Evolutionary conservation across 2,329 filamentous ascomycete species (phyloP), one percentile per base, ranked within the genome.

Genomic region (Cercospora zeae-maydis): DNA sequence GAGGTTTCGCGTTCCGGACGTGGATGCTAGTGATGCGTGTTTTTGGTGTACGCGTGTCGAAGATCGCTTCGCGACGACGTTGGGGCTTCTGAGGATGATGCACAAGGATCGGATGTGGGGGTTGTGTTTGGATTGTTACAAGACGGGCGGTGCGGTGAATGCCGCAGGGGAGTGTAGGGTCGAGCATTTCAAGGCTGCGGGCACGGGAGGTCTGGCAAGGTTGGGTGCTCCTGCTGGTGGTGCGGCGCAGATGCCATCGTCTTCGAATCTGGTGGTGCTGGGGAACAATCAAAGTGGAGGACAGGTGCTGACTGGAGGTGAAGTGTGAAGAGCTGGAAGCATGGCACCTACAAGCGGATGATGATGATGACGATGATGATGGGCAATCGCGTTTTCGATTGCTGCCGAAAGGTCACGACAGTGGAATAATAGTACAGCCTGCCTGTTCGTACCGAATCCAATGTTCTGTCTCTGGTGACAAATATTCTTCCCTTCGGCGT

Each of bases 71-170:
- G 65, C 42, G 1, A 57, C 54, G 21, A 62, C 65, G 13, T 14
- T 73, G 49, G 55, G 58, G 13, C 11, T 69, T 9, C 67, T 72
- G 52, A 65, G 63, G 59, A 53, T 60, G 39, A 54, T 69, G 63
- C 70, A 72, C 21, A 59, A 57, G 36, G 66, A 68, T 19, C 59
- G 70, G n/a, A 52, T 74, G 19, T 73, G 71, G 71, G 72, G 71
- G 8, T 34, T 73, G 36, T 74, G 72, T 59, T 61, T 73, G 58
- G 72, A 74, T 51, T 74, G 72, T 57, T 72, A 71, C 60, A 68
- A 65, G 47, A 63, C 62, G 30, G 67, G 66, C 5, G 67, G 31
- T 4, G 56, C 66, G 1, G 16, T 66, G 36, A 64, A 65, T 24
- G 33, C 24, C 14, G 8, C 19, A 6, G 68, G 67, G n/a, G 66